Evolutionary conservation across 2,329 filamentous ascomycete species (phyloP).

Genomic region (Fusarium brachygibbosum): DNA sequence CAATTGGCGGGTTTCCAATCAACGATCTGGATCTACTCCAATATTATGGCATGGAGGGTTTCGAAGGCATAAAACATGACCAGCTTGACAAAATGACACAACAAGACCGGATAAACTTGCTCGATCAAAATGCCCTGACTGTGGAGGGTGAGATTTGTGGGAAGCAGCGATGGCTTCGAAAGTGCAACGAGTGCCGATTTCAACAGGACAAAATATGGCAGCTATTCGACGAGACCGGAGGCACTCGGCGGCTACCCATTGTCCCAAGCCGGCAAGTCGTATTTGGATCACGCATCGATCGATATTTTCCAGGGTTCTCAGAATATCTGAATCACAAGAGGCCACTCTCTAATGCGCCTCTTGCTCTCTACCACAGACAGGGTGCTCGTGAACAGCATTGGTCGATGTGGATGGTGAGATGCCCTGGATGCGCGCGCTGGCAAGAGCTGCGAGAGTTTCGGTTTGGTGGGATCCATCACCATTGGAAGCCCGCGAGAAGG

Average conservation of each 20-base stretch:
- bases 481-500: not conserved
- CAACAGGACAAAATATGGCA: not conserved
- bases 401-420: conserved; percentile 33
- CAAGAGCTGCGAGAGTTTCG: conserved; percentile 36
- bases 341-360: not conserved
- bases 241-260: conserved; percentile 10
- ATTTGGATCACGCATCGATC: conserved; percentile 13
- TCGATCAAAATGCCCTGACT: not conserved
- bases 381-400: not conserved
- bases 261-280: not conserved
- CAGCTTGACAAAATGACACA: not conserved
- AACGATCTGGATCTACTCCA: not conserved
- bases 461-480: not conserved
- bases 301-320: conserved; percentile 30
- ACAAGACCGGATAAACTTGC: not conserved
- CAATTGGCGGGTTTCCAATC: not conserved
- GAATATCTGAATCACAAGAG: not conserved
- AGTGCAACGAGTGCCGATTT: conserved; percentile 33
- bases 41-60: not conserved
- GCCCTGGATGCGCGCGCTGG: conserved; percentile 31
- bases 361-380: not conserved
- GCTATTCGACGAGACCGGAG: not conserved
- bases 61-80: not conserved
- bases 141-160: conserved; percentile 18
- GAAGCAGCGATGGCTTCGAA: conserved; percentile 11